phyloP scores from a whole-genome alignment of 2,329 filamentous ascomycete genomes.

The Botrytis hyacinthi region DNA sequence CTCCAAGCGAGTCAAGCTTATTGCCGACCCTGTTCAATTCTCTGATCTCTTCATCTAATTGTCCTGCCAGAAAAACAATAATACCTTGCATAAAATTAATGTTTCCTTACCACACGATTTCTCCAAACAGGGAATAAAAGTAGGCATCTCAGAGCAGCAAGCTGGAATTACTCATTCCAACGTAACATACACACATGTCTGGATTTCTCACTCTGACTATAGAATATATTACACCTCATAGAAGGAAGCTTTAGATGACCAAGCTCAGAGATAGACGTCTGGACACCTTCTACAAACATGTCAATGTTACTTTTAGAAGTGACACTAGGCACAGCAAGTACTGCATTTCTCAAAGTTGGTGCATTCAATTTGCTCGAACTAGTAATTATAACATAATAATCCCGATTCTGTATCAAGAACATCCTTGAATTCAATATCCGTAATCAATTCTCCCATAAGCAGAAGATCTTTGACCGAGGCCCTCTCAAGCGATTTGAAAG shows the following conservation, averaged over 20 bases:
- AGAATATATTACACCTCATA: no score
- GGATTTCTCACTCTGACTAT: no score
- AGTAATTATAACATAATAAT: not conserved
- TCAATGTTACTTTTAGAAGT: not conserved
- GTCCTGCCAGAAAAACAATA: not conserved
- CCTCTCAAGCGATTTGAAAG: not conserved
- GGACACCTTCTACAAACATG: not conserved
- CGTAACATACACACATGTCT: not conserved
- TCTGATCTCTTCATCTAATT: no score
- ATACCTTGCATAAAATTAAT: not conserved
- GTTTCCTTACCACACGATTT: not conserved
- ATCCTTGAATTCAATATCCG: not conserved
- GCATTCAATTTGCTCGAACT: not conserved
- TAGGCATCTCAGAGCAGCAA: no score
- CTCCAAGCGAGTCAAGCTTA: no score
- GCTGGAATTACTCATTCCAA: not conserved
- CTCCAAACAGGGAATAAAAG: not conserved
- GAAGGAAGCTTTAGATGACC: fast-evolving
- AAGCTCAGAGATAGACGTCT: not conserved
- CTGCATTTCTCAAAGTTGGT: not conserved
- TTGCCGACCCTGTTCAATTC: no score
- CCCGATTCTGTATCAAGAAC: not conserved
- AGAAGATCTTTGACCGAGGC: not conserved
- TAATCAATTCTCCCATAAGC: not conserved
- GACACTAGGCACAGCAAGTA: not conserved